Base-by-base conservation (phyloP, 805 yeast genomes). In the Yamadazyma nakazawae region DNA sequence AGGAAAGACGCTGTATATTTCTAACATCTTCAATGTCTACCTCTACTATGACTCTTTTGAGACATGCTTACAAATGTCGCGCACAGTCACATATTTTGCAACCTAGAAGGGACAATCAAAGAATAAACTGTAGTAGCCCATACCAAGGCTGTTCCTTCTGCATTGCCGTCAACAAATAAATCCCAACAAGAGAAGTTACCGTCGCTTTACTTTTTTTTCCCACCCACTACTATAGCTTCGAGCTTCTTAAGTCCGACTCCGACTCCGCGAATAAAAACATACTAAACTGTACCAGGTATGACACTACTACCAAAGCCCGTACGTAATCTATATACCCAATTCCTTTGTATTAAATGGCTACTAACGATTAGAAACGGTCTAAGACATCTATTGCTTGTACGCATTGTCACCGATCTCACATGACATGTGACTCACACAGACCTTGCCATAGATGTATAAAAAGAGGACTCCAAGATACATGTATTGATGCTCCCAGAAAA, bases 401-500 rank as follows among this genome's bases (percentile, higher is more conserved):
- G 35, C 94, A 91, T 66, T 92, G 99, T 61, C 90, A 91, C 50
- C 80, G 82, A 56, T 87, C 96, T 2, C 99, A 92, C 63, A 80
- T 91, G 74, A 88, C 97, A 0, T 92, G 99, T 64, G 97, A 91
- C 56, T 79, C 82, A 47, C 77, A 69, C 60, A 79, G 96, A 34
- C 96, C 96, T 0, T 92, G 99, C 58, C 75, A 76, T 45, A 65
- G 96, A 42, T 92, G 99, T 63, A 62, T 85, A 2, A 73, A 72
- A 25, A 74, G 89, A 57, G 92, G 91, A 0, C 66, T 89, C 13
- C 77, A 75, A 1, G 77, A 70, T 13, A 73, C 87, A 0, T 92
- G 98, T 67, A 80, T 79, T 28, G 97, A 94, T 67, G 97, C 97
- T 5, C 94, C 94, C 2, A 70, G 98, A 40, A 90, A 89, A 65